phyloP scores from a whole-genome alignment of 2,329 filamentous ascomycete genomes.

The Claviceps citrina region DNA sequence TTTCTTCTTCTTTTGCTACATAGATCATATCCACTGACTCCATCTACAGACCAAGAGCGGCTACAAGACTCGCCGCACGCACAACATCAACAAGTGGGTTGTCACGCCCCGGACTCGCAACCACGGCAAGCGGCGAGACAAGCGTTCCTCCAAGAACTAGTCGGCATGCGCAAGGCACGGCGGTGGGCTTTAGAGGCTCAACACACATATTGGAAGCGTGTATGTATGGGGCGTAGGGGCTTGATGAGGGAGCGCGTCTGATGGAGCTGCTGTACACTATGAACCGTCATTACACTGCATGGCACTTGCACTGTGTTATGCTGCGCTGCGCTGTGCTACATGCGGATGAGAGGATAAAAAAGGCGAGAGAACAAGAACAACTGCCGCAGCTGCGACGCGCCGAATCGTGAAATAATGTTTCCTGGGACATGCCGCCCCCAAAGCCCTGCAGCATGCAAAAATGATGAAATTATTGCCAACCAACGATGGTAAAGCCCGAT shows the following conservation, averaged over 20 bases:
- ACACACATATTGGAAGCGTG: no score
- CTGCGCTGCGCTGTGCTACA: constrained; percentile 5
- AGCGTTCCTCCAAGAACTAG: constrained; percentile 28
- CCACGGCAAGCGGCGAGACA: constrained; percentile 71
- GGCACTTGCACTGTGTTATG: no score
- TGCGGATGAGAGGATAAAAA: neutral
- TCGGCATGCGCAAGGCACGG: neutral
- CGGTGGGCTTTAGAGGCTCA: no score
- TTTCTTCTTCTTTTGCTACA: neutral
- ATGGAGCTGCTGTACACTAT: constrained; percentile 3
- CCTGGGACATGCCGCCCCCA: no score
- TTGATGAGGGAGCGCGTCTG: neutral
- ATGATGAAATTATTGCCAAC: no score
- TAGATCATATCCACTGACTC: neutral
- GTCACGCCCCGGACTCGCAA: constrained; percentile 73
- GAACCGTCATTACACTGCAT: neutral
- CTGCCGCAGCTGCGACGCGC: no score
- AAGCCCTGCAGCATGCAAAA: no score
- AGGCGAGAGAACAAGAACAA: neutral
- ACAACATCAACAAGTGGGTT: constrained; percentile 84
- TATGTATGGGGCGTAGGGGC: no score
- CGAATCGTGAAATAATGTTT: no score
- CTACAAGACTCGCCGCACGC: constrained; percentile 81
- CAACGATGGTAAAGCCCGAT: no score
- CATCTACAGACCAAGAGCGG: constrained; percentile 53